Evolutionary conservation across 2,329 filamentous ascomycete species (phyloP).

Genomic region (Alternaria dauci): DNA sequence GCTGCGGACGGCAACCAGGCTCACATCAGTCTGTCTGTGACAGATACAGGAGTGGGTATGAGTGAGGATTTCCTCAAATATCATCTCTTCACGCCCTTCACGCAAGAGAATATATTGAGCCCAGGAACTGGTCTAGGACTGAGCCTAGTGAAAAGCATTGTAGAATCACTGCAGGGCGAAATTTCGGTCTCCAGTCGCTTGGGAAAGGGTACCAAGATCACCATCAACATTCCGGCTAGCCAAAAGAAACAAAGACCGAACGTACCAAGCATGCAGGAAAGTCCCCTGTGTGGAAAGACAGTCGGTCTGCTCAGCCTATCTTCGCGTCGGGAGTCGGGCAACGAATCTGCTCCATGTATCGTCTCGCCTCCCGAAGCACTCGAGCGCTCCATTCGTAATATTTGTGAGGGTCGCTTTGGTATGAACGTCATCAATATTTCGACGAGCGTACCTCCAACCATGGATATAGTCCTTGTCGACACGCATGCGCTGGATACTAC

Average conservation of each 20-base stretch:
- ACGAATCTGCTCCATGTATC: neutral
- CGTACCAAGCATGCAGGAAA: neutral
- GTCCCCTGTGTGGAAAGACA: slow-evolving; percentile 1
- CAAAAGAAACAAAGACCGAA: neutral
- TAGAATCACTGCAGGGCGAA: slow-evolving; percentile 29
- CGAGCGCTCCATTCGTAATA: slow-evolving; percentile 9
- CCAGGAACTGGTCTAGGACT: slow-evolving; percentile 36
- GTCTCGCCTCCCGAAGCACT: slow-evolving; percentile 7
- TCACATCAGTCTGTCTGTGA: slow-evolving; percentile 42
- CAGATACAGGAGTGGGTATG: slow-evolving; percentile 37
- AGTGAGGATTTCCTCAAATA: slow-evolving; percentile 29
- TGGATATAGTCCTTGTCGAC: slow-evolving; percentile 13
- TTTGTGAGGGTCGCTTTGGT: slow-evolving; percentile 11
- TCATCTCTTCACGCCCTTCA: slow-evolving; percentile 32
- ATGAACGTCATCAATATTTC: slow-evolving; percentile 8
- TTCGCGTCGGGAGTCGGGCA: neutral
- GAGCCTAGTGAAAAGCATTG: slow-evolving; percentile 30
- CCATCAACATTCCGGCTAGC: slow-evolving; percentile 13
- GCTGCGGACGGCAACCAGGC: slow-evolving; percentile 5
- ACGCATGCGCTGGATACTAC: slow-evolving; percentile 4
- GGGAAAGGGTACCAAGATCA: slow-evolving; percentile 18
- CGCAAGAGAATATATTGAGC: slow-evolving; percentile 30
- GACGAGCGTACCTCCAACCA: neutral
- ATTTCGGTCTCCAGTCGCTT: slow-evolving; percentile 27
- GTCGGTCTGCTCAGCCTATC: slow-evolving; percentile 9